Evolutionary conservation across 257 asterid species (phyloP).

Genomic region (Penstemon newberryi): DNA sequence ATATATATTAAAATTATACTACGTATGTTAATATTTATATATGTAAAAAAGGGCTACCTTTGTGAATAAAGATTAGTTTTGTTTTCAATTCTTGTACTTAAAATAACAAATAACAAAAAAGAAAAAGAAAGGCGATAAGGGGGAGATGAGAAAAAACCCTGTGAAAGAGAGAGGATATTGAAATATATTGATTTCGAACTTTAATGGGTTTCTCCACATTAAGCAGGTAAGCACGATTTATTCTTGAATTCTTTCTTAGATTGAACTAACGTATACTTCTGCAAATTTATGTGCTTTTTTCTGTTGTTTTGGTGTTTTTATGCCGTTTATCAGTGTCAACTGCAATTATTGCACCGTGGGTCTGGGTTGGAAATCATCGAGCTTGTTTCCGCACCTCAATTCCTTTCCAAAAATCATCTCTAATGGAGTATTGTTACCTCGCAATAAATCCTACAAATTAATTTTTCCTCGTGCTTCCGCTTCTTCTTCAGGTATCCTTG

Average conservation of each 20-base stretch:
- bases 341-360: constrained; percentile 35
- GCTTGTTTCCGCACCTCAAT: constrained; percentile 46
- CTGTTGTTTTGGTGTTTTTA: neutral
- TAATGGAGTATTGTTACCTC: constrained; percentile 30
- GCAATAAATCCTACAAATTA: constrained; percentile 33
- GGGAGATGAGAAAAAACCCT: constrained; percentile 21
- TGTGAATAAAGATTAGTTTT: too few species aligned
- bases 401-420: constrained; percentile 27
- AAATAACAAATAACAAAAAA: too few species aligned
- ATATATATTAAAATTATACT: too few species aligned
- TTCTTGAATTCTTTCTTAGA: neutral
- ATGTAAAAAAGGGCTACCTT: too few species aligned
- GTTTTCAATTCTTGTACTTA: too few species aligned
- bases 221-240: constrained; percentile 35
- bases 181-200: constrained; percentile 7
- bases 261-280: neutral
- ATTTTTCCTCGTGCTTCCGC: constrained; percentile 43
- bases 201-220: constrained; percentile 51
- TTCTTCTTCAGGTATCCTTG: constrained; percentile 50
- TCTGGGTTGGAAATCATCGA: constrained; percentile 54
- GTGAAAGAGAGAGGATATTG: neutral
- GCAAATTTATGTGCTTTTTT: constrained; percentile 11
- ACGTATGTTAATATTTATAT: too few species aligned
- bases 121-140: constrained; percentile 29
- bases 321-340: constrained; percentile 34